A percentile compares a stretch with the other conserved stretches of the same genome.
Conservation (phyloP, 495 filamentous ascomycete genomes). For the Neurospora africana region DNA sequence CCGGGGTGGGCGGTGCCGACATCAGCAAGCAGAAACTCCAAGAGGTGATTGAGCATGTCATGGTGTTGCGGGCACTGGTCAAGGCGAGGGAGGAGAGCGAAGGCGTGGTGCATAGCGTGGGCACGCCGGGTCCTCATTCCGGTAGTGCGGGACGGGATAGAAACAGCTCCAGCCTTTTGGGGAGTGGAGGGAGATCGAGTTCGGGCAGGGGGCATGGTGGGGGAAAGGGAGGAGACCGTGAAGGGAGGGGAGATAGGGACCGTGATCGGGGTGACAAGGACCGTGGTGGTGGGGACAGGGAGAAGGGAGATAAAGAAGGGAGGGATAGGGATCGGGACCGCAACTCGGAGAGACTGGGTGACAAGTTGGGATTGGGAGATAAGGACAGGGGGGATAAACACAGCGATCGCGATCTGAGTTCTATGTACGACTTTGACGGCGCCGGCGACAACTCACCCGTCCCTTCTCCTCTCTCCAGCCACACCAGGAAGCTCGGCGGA, state of each 20-base stretch:
- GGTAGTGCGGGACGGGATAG: slow-evolving; percentile 1
- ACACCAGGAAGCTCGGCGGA: slow-evolving; percentile 33
- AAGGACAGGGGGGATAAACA: not conserved
- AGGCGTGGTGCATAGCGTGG: slow-evolving; percentile 25
- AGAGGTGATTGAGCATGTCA: slow-evolving; percentile 35
- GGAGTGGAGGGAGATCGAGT: not conserved
- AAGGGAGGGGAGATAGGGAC: not conserved
- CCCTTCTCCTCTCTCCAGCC: slow-evolving; percentile 46
- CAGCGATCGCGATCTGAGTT: slow-evolving; percentile 39
- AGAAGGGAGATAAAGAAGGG: slow-evolving; percentile 1
- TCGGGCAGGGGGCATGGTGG: not conserved
- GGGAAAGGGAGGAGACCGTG: not conserved
- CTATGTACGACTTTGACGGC: slow-evolving; percentile 59
- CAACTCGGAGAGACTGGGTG: slow-evolving; percentile 24
- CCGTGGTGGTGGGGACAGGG: not conserved
- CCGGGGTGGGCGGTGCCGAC: slow-evolving; percentile 34
- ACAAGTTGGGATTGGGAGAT: not conserved
- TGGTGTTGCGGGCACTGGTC: slow-evolving; percentile 32
- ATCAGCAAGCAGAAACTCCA: slow-evolving; percentile 22
- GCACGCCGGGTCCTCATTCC: slow-evolving; percentile 21
- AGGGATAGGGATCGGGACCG: slow-evolving; percentile 21
- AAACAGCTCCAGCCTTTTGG: not conserved
- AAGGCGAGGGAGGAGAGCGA: slow-evolving; percentile 50
- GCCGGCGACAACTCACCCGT: slow-evolving; percentile 54
- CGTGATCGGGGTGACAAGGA: slow-evolving; percentile 2